Conservation (phyloP, 768 basidiomycete species). For the Kockovaella imperatae region DNA sequence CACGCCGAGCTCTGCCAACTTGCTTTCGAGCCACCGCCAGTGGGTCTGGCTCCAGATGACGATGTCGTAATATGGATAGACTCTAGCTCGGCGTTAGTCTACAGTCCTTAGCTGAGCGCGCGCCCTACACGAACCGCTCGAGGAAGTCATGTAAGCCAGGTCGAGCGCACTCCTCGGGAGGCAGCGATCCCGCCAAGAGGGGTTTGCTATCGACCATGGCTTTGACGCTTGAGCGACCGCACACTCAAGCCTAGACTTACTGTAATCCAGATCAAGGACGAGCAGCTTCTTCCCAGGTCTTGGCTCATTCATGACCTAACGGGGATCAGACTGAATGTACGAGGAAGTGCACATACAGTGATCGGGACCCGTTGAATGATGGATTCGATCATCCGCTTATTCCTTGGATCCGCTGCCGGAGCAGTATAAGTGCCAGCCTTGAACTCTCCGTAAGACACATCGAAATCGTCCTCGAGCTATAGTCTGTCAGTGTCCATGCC, state of each 20-base stretch:
- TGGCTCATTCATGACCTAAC: constrained; percentile 68
- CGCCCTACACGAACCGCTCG: constrained; percentile 49
- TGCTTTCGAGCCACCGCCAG: constrained; percentile 84
- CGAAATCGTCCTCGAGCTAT: constrained; percentile 58
- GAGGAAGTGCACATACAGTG: constrained; percentile 21
- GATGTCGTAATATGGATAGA: constrained; percentile 80
- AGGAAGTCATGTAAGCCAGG: constrained; percentile 79
- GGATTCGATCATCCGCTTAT: constrained; percentile 71
- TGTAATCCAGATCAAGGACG: constrained; percentile 84
- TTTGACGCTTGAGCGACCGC: constrained; percentile 28
- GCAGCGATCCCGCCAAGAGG: constrained; percentile 69
- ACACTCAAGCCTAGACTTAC: constrained; percentile 47
- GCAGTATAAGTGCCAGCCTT: too few species aligned
- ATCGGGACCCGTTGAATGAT: constrained; percentile 53
- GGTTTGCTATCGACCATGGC: constrained; percentile 81
- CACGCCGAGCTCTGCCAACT: constrained; percentile 79
- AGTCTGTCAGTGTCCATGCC: too few species aligned
- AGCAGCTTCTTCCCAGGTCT: constrained; percentile 69
- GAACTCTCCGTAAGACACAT: constrained; percentile 80
- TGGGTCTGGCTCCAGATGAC: constrained; percentile 76
- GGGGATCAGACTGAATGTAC: background rate
- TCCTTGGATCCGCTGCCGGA: constrained; percentile 69
- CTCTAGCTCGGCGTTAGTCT: constrained; percentile 15
- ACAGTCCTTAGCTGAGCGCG: background rate
- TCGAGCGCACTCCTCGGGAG: constrained; percentile 71